Conservation (phyloP, 371 early-diverging fungal genomes). For the Nematocida ausubeli region DNA sequence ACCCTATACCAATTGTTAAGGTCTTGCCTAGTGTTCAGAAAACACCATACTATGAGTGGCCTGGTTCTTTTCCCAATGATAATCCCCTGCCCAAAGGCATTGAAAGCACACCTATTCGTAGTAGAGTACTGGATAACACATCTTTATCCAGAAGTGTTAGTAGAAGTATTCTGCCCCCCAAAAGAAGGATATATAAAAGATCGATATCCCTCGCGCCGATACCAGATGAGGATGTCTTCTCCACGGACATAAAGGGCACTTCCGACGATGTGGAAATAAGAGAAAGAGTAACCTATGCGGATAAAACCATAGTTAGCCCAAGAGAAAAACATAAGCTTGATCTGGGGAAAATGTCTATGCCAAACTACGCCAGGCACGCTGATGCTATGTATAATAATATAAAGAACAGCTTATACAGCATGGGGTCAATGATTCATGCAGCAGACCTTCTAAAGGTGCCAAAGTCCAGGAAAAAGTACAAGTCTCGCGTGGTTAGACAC, state of each 20-base stretch:
- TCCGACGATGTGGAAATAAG: neutral
- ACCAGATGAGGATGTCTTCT: neutral
- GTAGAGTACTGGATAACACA: neutral
- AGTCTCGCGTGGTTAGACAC: neutral
- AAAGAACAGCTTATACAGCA: slow-evolving; percentile 1
- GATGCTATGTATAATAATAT: slow-evolving; percentile 2
- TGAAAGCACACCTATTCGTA: neutral
- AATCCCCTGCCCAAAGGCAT: neutral
- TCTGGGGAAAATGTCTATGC: neutral
- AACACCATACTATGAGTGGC: neutral
- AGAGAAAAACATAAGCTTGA: neutral
- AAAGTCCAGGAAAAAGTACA: neutral
- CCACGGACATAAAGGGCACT: neutral
- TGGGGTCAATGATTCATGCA: neutral
- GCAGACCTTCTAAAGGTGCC: neutral
- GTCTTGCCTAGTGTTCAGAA: neutral
- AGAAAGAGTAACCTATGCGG: neutral
- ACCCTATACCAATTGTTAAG: neutral
- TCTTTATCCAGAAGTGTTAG: neutral
- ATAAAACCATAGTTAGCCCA: neutral
- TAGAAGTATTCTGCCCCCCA: neutral
- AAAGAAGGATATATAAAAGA: neutral
- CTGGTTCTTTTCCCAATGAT: too few relatives aligned
- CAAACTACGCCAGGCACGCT: neutral
- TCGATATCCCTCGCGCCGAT: neutral